phyloP scores from a whole-genome alignment of 2,329 filamentous ascomycete genomes.

The Fusarium algeriense region DNA sequence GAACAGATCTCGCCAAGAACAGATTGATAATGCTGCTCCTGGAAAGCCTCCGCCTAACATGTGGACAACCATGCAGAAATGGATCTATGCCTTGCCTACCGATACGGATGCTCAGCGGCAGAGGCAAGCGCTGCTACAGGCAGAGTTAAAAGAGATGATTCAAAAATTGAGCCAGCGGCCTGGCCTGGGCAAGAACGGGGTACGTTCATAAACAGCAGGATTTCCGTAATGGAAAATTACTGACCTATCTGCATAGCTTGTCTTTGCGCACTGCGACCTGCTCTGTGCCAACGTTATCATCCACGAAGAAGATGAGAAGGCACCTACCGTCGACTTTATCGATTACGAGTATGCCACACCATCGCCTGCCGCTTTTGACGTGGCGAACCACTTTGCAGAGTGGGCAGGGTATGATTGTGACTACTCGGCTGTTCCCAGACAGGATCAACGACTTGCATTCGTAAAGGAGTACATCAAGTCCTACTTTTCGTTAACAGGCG shows the following conservation, averaged over 20 bases:
- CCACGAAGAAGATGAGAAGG: slow-evolving; percentile 58
- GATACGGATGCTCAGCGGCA: slow-evolving; percentile 75
- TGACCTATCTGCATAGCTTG: slow-evolving; percentile 65
- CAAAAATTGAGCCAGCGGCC: slow-evolving; percentile 79
- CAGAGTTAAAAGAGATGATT: slow-evolving; percentile 79
- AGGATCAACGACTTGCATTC: slow-evolving; percentile 81
- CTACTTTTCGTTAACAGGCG: slow-evolving; percentile 70
- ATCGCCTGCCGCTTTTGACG: slow-evolving; percentile 93
- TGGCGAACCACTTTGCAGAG: slow-evolving; percentile 98
- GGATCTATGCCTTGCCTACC: slow-evolving; percentile 87
- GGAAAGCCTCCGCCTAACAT: slow-evolving; percentile 84
- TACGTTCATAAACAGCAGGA: slow-evolving; percentile 57
- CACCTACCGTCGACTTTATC: slow-evolving; percentile 77
- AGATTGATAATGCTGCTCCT: slow-evolving; percentile 66
- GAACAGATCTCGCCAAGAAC: slow-evolving; percentile 51
- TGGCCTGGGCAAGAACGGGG: slow-evolving; percentile 80
- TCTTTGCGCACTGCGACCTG: slow-evolving; percentile 96
- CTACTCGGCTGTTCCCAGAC: slow-evolving; percentile 83
- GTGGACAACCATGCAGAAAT: slow-evolving; percentile 97
- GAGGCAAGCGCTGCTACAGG: slow-evolving; percentile 76
- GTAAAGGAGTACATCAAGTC: slow-evolving; percentile 83
- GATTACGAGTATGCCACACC: slow-evolving; percentile 99
- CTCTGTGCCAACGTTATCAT: slow-evolving; percentile 97
- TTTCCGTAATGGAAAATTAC: slow-evolving; percentile 8
- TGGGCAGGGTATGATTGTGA: slow-evolving; percentile 99